Evolutionary conservation across 148 eudicot genomes (phyloP).

Genomic region (Drosera capensis): DNA sequence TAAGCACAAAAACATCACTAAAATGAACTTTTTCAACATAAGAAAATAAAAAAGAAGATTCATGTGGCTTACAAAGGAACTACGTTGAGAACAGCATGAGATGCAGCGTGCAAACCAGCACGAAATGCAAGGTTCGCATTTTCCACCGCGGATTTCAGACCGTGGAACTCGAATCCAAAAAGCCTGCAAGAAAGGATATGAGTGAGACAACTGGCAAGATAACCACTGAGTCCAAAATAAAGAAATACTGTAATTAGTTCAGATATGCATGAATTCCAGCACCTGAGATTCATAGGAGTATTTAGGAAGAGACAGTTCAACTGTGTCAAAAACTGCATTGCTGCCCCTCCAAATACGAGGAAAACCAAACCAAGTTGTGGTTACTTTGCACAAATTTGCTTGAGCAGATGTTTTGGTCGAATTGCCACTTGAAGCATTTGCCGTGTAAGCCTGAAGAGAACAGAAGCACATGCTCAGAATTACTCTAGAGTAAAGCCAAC

Average conservation of each 20-base stretch:
- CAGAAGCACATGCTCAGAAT: conserved; percentile 9
- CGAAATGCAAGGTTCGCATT: conserved; percentile 33
- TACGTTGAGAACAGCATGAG: conserved; percentile 87
- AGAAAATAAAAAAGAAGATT: no score
- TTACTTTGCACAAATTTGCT: conserved; percentile 55
- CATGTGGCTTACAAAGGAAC: conserved; percentile 52
- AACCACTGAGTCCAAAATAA: neutral
- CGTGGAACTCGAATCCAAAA: conserved; percentile 85
- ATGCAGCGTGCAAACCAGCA: conserved; percentile 93
- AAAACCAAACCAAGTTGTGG: conserved; percentile 95
- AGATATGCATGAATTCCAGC: conserved; percentile 6
- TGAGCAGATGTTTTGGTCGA: conserved; percentile 51
- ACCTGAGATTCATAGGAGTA: conserved; percentile 88
- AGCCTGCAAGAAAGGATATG: conserved; percentile 32
- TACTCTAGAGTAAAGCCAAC: neutral
- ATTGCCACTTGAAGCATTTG: conserved; percentile 23
- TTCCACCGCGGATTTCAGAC: conserved; percentile 63
- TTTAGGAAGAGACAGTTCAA: conserved; percentile 69
- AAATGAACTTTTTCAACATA: no score
- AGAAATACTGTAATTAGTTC: neutral
- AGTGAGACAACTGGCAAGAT: neutral
- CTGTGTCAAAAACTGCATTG: conserved; percentile 54
- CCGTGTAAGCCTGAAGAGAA: conserved; percentile 54
- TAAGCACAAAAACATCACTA: no score
- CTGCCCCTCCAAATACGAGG: conserved; percentile 61